Evolutionary conservation across 805 yeast genomes (phyloP), one percentile per base, ranked within the genome.

Genomic region (Kodamaea restingae): DNA sequence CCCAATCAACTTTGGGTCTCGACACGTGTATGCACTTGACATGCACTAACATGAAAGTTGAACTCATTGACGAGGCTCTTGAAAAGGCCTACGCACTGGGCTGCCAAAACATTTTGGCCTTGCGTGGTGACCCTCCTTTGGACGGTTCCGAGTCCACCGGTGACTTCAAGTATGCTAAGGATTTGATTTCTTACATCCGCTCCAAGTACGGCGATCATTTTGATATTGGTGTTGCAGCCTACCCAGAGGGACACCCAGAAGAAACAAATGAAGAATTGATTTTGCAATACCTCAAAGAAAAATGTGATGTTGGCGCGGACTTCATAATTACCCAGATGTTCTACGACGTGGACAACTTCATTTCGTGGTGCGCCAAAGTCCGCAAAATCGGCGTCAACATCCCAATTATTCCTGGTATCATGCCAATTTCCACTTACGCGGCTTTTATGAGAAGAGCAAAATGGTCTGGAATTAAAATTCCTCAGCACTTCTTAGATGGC

Each of bases 21-120:
- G 98, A 91, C 55, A 91, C 98, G 0, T 93, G 98, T 60, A 90
- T 93, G 96, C 98, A 93, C 61, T 71, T 93, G 63, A 93, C 98
- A 2, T 93, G 98, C 56, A 88, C 97, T 12, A 91, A 90, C 54
- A 93, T 93, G 98, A 78, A 88, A 20, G 70, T 80, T 20, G 77
- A 75, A 29, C 69, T 82, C 47, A 84, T 93, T 46, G 96, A 90
- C 55, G 75, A 79, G 43, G 98, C 98, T 4, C 72, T 91, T 48
- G 73, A 79, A 42, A 80, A 80, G 43, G 98, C 98, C 0, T 86
- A 81, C 56, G 76, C 79, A 20, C 81, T 96, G 0, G 98, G 98
- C 2, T 93, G 98, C 60, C 95, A 88, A 56, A 91, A 91, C 61
- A 91, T 93, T 45, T 68, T 93, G 52, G 98, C 98, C 0, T 71